phyloP scores from a whole-genome alignment of 805 yeast species.

The Schizosaccharomyces octosporus region DNA sequence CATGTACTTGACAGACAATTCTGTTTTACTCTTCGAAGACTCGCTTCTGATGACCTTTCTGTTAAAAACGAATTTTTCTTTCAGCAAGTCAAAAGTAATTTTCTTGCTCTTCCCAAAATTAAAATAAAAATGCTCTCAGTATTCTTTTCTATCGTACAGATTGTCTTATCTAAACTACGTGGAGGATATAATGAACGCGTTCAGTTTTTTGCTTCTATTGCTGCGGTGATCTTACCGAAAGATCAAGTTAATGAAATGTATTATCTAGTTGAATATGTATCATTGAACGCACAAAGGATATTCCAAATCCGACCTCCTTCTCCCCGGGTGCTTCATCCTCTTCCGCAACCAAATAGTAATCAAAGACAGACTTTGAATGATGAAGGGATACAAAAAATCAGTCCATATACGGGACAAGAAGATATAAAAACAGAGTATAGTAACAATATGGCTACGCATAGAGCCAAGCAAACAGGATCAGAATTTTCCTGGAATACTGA shows the following conservation, averaged over 20 bases:
- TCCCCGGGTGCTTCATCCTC: neutral
- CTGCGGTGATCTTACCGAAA: neutral
- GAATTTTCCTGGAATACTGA: too few species aligned
- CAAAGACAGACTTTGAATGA: too few species aligned
- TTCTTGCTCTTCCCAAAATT: neutral
- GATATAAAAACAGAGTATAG: too few species aligned
- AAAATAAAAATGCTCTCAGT: neutral
- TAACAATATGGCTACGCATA: too few species aligned
- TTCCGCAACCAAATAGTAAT: too few species aligned
- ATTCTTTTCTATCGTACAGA: neutral
- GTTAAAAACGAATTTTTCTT: too few species aligned
- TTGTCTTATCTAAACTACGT: neutral
- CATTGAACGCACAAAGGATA: neutral
- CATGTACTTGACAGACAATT: neutral
- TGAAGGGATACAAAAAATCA: too few species aligned
- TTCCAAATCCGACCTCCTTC: neutral
- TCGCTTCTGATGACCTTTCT: neutral
- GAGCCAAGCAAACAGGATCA: too few species aligned
- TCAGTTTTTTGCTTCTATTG: neutral
- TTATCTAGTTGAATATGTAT: neutral
- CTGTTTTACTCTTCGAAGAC: neutral
- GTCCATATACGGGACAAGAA: too few species aligned
- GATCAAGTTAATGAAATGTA: neutral
- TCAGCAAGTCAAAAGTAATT: neutral
- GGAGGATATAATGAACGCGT: neutral